Evolutionary conservation across 2,329 filamentous ascomycete species (phyloP).

Genomic region (Pyrenochaeta sp.): DNA sequence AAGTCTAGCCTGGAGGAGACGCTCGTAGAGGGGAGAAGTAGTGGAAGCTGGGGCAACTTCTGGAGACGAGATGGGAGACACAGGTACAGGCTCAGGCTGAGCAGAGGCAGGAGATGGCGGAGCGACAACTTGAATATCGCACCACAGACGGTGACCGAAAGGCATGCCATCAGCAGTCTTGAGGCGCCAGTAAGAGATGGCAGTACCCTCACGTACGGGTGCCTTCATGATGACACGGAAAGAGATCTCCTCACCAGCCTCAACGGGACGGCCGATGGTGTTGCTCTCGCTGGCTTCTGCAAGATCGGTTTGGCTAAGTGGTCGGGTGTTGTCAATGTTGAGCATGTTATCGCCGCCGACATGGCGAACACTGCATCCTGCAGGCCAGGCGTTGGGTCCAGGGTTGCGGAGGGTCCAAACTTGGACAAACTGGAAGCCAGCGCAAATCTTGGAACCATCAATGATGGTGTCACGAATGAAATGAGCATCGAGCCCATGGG

Average conservation of each 20-base stretch:
- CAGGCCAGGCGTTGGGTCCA: slow-evolving; percentile 81
- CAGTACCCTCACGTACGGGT: slow-evolving; percentile 76
- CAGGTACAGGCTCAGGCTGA: slow-evolving; percentile 3
- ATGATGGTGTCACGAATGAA: slow-evolving; percentile 81
- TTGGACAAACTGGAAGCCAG: slow-evolving; percentile 82
- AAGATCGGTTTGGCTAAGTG: slow-evolving; percentile 79
- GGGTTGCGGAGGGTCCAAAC: slow-evolving; percentile 92
- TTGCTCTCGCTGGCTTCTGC: slow-evolving; percentile 84
- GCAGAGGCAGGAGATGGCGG: slow-evolving; percentile 14
- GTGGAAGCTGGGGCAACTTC: slow-evolving; percentile 24
- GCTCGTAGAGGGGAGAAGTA: slow-evolving; percentile 30
- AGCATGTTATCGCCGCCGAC: slow-evolving; percentile 98
- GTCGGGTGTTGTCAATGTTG: slow-evolving; percentile 80
- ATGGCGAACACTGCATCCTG: slow-evolving; percentile 88
- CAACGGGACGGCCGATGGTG: slow-evolving; percentile 72
- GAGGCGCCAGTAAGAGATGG: slow-evolving; percentile 96
- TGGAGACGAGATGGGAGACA: background rate
- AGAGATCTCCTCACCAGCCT: slow-evolving; percentile 75
- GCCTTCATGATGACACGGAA: slow-evolving; percentile 90
- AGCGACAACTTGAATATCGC: slow-evolving; percentile 76
- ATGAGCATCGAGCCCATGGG: slow-evolving; percentile 64
- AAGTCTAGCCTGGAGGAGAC: slow-evolving; percentile 33
- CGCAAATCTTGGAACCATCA: slow-evolving; percentile 77
- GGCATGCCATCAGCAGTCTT: slow-evolving; percentile 80
- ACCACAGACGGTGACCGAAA: slow-evolving; percentile 96